A percentile compares a stretch with the other conserved stretches of the same genome.
phyloP scores from a whole-genome alignment of 148 eudicot species.

The Linanthus parryae region DNA sequence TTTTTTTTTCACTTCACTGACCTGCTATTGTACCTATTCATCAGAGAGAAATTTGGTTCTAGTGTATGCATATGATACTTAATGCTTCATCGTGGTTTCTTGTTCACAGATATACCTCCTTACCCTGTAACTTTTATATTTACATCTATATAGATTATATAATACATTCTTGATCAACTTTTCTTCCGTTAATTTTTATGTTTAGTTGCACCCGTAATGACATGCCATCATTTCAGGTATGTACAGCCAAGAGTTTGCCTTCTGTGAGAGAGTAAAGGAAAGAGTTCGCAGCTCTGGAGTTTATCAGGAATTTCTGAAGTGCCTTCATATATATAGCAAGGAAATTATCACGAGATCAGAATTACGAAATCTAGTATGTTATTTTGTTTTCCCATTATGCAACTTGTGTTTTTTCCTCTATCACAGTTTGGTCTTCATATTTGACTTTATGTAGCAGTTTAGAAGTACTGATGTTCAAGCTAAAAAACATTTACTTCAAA shows the following conservation, averaged over 20 bases:
- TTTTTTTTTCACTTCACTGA: no score
- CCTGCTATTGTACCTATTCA: no score
- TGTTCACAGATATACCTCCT: no score
- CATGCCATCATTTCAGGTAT: constrained; percentile 28
- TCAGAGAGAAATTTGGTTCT: no score
- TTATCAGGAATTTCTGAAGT: constrained; percentile 38
- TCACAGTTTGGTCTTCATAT: not conserved
- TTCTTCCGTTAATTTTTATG: not conserved
- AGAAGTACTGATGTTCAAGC: no score
- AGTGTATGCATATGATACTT: no score
- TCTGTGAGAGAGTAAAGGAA: constrained; percentile 47
- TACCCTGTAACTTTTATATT: no score
- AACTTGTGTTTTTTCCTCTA: not conserved
- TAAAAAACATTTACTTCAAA: no score
- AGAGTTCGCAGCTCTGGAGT: constrained; percentile 24
- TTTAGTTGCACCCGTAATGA: not conserved
- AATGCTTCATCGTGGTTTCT: no score
- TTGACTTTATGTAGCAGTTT: not conserved
- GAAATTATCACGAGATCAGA: constrained; percentile 26
- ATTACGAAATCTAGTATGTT: constrained; percentile 31
- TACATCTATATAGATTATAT: no score
- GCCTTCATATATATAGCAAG: constrained; percentile 23
- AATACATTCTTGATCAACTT: no score
- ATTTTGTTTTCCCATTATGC: not conserved
- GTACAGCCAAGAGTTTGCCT: constrained; percentile 27